Conservation (phyloP, 2,329 filamentous ascomycete genomes). For the Grosmannia penicillata region DNA sequence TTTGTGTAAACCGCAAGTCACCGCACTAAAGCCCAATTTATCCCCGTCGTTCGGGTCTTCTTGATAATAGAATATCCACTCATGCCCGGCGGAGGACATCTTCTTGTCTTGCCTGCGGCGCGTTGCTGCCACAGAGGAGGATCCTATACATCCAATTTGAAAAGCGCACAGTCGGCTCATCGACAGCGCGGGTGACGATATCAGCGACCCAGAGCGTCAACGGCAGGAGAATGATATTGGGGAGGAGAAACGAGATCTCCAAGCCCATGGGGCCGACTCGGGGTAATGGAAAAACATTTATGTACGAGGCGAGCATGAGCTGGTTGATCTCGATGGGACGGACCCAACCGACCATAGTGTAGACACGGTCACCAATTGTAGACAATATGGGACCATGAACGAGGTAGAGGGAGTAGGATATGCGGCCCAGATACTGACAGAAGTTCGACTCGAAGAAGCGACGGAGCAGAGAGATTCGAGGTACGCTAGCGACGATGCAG, state of each 20-base stretch:
- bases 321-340: conserved; percentile 20
- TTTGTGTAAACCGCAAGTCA: too few relatives aligned
- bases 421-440: conserved; percentile 46
- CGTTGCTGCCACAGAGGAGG: not conserved
- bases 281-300: conserved; percentile 38
- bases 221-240: conserved; percentile 45
- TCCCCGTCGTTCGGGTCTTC: too few relatives aligned
- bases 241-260: conserved; percentile 42
- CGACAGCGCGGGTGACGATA: conserved; percentile 37
- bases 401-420: conserved; percentile 49
- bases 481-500: conserved; percentile 38
- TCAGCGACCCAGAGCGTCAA: conserved; percentile 44
- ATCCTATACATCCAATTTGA: conserved; percentile 40
- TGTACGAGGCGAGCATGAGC: conserved; percentile 39
- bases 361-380: conserved; percentile 46
- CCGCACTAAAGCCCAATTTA: too few relatives aligned
- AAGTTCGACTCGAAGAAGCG: conserved; percentile 42
- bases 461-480: conserved; percentile 42
- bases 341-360: conserved; percentile 43
- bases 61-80: not conserved
- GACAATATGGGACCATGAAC: conserved; percentile 48
- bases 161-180: conserved; percentile 45
- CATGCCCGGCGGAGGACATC: conserved; percentile 7
- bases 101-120: conserved; percentile 1
- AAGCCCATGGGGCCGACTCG: conserved; percentile 42